phyloP scores from a whole-genome alignment of 2,329 filamentous ascomycete genomes.

The Thermoascus crustaceus region DNA sequence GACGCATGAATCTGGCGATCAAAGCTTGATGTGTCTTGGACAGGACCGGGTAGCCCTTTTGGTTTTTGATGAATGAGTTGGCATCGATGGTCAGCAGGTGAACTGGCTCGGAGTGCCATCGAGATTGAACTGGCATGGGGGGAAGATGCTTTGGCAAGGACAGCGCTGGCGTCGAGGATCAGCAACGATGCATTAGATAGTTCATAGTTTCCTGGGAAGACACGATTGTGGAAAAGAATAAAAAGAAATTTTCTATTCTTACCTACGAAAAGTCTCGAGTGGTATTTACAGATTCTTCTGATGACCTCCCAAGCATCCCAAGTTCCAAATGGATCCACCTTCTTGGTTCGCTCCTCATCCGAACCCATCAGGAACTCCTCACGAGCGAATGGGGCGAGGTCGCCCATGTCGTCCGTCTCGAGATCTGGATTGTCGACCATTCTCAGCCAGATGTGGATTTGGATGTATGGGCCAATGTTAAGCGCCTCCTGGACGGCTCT shows the following conservation, averaged over 20 bases:
- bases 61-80: constrained; percentile 49
- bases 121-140: constrained; percentile 45
- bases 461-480: constrained; percentile 63
- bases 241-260: constrained; percentile 35
- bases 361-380: constrained; percentile 28
- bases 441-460: constrained; percentile 71
- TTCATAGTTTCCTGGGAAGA: background rate
- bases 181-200: background rate
- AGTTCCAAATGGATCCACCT: constrained; percentile 63
- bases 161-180: constrained; percentile 40
- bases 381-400: constrained; percentile 36
- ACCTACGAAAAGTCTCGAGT: constrained; percentile 73
- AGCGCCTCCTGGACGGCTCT: constrained; percentile 76
- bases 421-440: constrained; percentile 69
- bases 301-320: constrained; percentile 96
- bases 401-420: constrained; percentile 37
- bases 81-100: constrained; percentile 47
- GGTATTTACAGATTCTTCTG: constrained; percentile 77
- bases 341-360: constrained; percentile 30
- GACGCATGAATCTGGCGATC: constrained; percentile 49
- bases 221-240: background rate
- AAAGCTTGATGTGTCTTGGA: constrained; percentile 51
- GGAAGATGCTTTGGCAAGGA: constrained; percentile 53
- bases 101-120: constrained; percentile 58
- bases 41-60: constrained; percentile 51